Conservation (phyloP, 2,329 filamentous ascomycete genomes). For the Chaetomium globosum region DNA sequence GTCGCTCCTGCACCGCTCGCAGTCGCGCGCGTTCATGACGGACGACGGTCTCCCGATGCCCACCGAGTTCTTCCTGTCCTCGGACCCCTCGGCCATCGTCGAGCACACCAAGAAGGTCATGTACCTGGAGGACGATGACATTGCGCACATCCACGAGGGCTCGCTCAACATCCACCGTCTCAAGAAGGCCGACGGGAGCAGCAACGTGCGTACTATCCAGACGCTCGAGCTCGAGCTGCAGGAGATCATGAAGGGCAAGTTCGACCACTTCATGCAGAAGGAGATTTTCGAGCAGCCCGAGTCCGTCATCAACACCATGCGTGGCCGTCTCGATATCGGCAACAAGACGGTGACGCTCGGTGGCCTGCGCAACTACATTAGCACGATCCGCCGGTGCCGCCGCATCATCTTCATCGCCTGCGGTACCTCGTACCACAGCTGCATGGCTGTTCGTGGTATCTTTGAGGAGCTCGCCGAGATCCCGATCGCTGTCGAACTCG, state of each 20-base stretch:
- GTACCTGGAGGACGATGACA: conserved; percentile 99
- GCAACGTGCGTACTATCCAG: conserved; percentile 97
- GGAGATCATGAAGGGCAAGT: conserved; percentile 99
- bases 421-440: conserved; percentile 97
- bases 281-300: conserved; percentile 99
- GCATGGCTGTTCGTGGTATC: conserved; percentile 97
- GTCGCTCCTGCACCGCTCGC: conserved; percentile 95
- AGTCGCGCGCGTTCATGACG: conserved; percentile 97
- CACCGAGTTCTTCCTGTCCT: conserved; percentile 98
- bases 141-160: conserved; percentile 98
- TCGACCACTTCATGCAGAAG: conserved; percentile 99
- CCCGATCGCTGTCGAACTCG: conserved; percentile 93
- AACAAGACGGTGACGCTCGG: conserved; percentile 96
- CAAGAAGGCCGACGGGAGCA: conserved; percentile 93
- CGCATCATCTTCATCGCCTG: conserved; percentile 99
- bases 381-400: conserved; percentile 93
- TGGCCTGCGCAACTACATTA: conserved; percentile 93
- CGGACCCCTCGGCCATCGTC: conserved; percentile 95
- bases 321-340: conserved; percentile 89
- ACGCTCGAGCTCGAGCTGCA: conserved; percentile 98
- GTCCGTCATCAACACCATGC: conserved; percentile 99
- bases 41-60: conserved; percentile 98
- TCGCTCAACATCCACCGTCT: conserved; percentile 98
- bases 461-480: conserved; percentile 99
- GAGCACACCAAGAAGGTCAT: conserved; percentile 99